Base-by-base conservation (phyloP, 2,329 filamentous ascomycete genomes). In the Hypomyces rosellus region DNA sequence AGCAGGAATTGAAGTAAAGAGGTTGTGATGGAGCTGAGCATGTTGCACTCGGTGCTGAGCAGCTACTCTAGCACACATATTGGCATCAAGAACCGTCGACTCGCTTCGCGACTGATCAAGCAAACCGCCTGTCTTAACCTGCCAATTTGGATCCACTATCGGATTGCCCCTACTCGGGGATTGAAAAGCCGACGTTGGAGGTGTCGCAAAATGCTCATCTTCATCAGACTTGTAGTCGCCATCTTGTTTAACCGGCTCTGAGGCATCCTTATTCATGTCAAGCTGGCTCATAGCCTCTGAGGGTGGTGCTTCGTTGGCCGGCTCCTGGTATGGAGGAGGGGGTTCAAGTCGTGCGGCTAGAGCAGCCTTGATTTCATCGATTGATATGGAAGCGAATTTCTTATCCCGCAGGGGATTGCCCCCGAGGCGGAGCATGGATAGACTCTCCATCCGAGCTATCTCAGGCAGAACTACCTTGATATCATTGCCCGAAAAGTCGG, bases 351-450 rank as follows among this genome's bases (percentile, higher is more conserved):
- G 80, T 34, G 77, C 77, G 16, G 80, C 77, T 40, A 96, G 70
- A 40, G 84, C 81, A 39, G 80, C 78, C 67, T 95, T 96, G 54
- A 97, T 73, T 48, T 93, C 87, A 13, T 89, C 86, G 0, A 88
- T 90, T 18, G 79, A 78, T 70, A 95, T 88, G 1, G 81, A 86
- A 13, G 91, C 74, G 58, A 93, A 89, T 64, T 90, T 96, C 64
- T 87, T 90, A 64, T 96, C 90, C 13, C 88, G 79, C 13, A 99
- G 72, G 1, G 93, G 93, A 61, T 99, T 99, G n/a, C 89, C 90
- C 40, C 84, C 84, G 33, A 99, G 74, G 4, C 85, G 82, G 39
- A 97, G 78, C 63, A 84, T 84, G 16, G 82, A 77, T 9, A 99
- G 71, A 41, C 71, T 83, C 5, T 89, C 82, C 89, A 97, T 96